phyloP scores from a whole-genome alignment of 2,329 filamentous ascomycete genomes.

The Cladosporium sp. region DNA sequence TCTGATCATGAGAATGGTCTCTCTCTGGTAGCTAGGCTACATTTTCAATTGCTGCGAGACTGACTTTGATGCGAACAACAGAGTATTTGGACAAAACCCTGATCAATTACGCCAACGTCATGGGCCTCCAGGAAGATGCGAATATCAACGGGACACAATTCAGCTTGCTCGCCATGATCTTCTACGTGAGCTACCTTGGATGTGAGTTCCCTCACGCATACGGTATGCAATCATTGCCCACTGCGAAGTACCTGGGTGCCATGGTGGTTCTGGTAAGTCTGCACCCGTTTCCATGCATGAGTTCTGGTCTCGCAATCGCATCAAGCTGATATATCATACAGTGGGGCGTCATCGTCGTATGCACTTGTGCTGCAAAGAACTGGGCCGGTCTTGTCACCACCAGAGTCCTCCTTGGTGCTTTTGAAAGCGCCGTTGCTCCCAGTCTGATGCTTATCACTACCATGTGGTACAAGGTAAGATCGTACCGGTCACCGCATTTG shows the following conservation, averaged over 20 bases:
- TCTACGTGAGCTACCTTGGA: slow-evolving; percentile 58
- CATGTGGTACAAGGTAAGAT: slow-evolving; percentile 60
- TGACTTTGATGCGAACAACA: background rate
- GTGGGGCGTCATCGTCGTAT: slow-evolving; percentile 60
- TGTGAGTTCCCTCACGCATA: slow-evolving; percentile 56
- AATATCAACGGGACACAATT: slow-evolving; percentile 57
- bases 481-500: background rate
- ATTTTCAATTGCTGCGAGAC: slow-evolving; percentile 1
- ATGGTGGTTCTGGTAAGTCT: slow-evolving; percentile 32
- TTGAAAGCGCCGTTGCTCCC: slow-evolving; percentile 64
- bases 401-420: slow-evolving; percentile 61
- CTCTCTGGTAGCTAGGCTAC: background rate
- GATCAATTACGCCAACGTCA: slow-evolving; percentile 59
- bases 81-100: slow-evolving; percentile 39
- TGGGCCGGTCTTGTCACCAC: slow-evolving; percentile 56
- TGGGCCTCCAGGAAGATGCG: slow-evolving; percentile 56
- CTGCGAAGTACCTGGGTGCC: slow-evolving; percentile 53
- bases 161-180: slow-evolving; percentile 56
- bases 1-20: slow-evolving; percentile 32
- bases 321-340: slow-evolving; percentile 39
- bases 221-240: slow-evolving; percentile 55
- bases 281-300: slow-evolving; percentile 40
- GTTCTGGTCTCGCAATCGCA: background rate
- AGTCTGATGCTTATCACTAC: slow-evolving; percentile 60
- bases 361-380: slow-evolving; percentile 51